Conservation (phyloP, 257 asterid genomes). For the Nyctanthes arbortristis region DNA sequence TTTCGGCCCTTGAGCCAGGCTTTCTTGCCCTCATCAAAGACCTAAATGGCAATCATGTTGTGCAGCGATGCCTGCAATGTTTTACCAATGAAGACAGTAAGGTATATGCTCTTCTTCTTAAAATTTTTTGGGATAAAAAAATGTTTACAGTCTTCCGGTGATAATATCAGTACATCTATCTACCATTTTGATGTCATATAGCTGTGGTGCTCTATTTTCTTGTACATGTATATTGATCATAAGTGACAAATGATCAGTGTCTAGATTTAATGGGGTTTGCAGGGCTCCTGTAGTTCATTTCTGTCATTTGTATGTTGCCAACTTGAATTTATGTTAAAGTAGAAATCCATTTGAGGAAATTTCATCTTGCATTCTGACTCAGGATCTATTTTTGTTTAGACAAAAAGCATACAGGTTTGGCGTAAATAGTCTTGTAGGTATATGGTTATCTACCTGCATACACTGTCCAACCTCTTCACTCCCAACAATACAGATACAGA, state of each 20-base stretch:
- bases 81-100: constrained; percentile 69
- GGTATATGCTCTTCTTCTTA: constrained; percentile 44
- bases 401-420: not conserved
- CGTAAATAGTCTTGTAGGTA: not conserved
- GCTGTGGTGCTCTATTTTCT: constrained; percentile 4
- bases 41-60: constrained; percentile 86
- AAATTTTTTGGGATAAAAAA: constrained; percentile 1
- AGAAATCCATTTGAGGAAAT: constrained; percentile 11
- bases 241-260: not conserved
- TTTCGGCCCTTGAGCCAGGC: constrained; percentile 87
- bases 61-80: constrained; percentile 87
- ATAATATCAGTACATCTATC: not conserved
- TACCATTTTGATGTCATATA: not conserved
- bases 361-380: constrained; percentile 10
- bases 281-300: not conserved
- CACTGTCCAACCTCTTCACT: constrained; percentile 4
- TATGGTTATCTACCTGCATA: not conserved
- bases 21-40: constrained; percentile 85
- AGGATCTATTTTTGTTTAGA: not conserved
- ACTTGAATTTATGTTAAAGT: not conserved
- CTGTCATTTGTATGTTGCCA: not conserved
- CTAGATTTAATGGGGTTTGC: not conserved
- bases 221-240: not conserved
- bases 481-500: not conserved
- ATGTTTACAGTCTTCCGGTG: constrained; percentile 5